Conservation (phyloP, 2,329 filamentous ascomycete genomes). For the Pseudophaeomoniella oleicola region DNA sequence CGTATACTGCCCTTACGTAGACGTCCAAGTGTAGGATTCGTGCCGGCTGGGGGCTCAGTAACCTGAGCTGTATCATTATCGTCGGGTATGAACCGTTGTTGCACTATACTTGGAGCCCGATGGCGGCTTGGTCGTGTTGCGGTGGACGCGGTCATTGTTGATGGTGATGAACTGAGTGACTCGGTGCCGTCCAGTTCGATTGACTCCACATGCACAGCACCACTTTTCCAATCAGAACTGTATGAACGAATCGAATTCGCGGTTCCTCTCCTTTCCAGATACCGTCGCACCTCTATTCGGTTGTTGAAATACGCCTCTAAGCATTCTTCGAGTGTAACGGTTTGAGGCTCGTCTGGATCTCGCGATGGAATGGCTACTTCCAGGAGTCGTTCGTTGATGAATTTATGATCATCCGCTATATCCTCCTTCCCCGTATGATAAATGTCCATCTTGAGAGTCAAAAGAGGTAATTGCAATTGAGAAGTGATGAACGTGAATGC, state of each 20-base stretch:
- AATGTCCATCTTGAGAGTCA: constrained; percentile 86
- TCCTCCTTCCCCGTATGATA: constrained; percentile 80
- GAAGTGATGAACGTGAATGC: constrained; percentile 92
- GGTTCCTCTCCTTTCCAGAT: constrained; percentile 49
- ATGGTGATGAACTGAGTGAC: constrained; percentile 11
- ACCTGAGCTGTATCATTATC: constrained; percentile 26
- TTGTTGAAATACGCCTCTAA: constrained; percentile 93
- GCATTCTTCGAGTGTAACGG: constrained; percentile 75
- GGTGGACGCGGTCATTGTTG: constrained; percentile 14
- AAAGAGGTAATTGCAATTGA: constrained; percentile 68
- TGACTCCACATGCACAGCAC: constrained; percentile 25
- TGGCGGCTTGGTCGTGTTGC: constrained; percentile 12
- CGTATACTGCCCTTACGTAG: constrained; percentile 28
- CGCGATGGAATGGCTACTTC: constrained; percentile 68
- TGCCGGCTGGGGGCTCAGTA: constrained; percentile 16
- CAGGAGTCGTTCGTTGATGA: constrained; percentile 78
- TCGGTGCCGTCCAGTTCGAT: constrained; percentile 22
- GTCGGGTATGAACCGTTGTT: constrained; percentile 26
- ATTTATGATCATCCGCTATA: constrained; percentile 80
- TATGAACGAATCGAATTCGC: constrained; percentile 27
- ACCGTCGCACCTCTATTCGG: constrained; percentile 72
- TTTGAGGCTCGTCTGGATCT: constrained; percentile 49
- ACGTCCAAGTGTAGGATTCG: constrained; percentile 16
- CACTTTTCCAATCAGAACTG: constrained; percentile 22
- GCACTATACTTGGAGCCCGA: constrained; percentile 27